Evolutionary conservation across 495 filamentous ascomycete species (phyloP).

Genomic region (Daldinia bambusicola): DNA sequence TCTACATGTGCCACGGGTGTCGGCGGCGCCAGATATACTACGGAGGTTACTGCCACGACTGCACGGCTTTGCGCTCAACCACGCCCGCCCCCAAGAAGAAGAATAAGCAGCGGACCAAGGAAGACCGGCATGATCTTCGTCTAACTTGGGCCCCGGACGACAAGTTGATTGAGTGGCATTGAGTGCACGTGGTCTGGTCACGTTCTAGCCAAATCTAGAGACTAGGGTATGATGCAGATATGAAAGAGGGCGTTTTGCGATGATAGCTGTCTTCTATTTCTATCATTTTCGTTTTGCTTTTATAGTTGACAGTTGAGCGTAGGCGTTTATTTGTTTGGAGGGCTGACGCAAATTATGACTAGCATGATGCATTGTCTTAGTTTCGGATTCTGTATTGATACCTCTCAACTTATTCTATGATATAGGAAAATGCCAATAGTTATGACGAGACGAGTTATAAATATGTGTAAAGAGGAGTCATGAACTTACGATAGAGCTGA

Average conservation of each 20-base stretch:
- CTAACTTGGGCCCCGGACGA: constrained; percentile 20
- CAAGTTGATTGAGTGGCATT: constrained; percentile 27
- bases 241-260: neutral
- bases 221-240: neutral
- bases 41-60: constrained; percentile 39
- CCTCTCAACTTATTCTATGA: too few relatives aligned
- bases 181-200: neutral
- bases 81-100: neutral
- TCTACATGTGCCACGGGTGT: constrained; percentile 36
- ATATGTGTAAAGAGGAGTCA: neutral
- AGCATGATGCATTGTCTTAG: neutral
- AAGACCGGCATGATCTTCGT: neutral
- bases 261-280: neutral
- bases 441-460: too few relatives aligned
- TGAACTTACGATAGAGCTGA: too few relatives aligned
- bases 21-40: constrained; percentile 18
- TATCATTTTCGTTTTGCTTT: neutral
- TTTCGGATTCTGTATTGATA: neutral
- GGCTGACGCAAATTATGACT: neutral
- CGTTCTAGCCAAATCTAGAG: neutral
- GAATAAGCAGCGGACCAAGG: neutral
- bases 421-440: too few relatives aligned
- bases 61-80: constrained; percentile 11
- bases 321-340: neutral
- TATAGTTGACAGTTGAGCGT: neutral